Percentiles rank a stretch among this genome's conserved stretches.
phyloP scores from a whole-genome alignment of 495 filamentous ascomycete genomes.

The Tuber brumale region DNA sequence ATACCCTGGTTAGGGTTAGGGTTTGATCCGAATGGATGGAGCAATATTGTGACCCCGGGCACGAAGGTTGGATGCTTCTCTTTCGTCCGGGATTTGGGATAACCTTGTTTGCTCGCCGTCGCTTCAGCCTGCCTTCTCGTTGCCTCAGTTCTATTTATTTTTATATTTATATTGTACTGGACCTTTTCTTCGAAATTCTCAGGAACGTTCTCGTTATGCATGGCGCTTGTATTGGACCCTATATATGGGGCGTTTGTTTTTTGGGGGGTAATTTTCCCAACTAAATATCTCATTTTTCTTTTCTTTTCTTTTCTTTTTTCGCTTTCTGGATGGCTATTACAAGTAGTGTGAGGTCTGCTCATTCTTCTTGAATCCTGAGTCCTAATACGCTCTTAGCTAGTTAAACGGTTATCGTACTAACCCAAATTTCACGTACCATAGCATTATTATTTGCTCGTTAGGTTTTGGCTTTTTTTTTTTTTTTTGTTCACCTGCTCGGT shows the following conservation, averaged over 20 bases:
- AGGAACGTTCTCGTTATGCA: not conserved
- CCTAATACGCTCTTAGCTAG: not conserved
- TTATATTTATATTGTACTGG: not conserved
- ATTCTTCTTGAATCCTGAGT: not conserved
- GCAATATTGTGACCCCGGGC: not conserved
- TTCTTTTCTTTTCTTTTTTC: no score
- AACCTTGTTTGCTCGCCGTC: not conserved
- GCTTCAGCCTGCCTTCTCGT: not conserved
- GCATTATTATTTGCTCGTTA: not conserved
- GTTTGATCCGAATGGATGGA: not conserved
- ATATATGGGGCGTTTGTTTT: constrained; percentile 3
- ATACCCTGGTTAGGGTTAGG: not conserved
- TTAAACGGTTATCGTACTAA: not conserved
- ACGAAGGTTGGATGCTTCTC: not conserved
- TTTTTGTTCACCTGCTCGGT: not conserved
- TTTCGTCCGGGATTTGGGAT: not conserved
- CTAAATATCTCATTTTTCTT: not conserved
- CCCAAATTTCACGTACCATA: not conserved
- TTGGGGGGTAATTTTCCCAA: not conserved
- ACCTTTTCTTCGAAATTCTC: not conserved
- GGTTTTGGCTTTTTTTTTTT: not conserved
- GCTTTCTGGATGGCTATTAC: not conserved
- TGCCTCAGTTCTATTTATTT: not conserved
- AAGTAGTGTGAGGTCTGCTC: not conserved
- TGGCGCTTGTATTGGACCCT: not conserved